Percentiles rank a stretch among this genome's conserved stretches.
Evolutionary conservation across 169 alveolate genomes (phyloP).

Genomic region (Perkinsus chesapeaki): DNA sequence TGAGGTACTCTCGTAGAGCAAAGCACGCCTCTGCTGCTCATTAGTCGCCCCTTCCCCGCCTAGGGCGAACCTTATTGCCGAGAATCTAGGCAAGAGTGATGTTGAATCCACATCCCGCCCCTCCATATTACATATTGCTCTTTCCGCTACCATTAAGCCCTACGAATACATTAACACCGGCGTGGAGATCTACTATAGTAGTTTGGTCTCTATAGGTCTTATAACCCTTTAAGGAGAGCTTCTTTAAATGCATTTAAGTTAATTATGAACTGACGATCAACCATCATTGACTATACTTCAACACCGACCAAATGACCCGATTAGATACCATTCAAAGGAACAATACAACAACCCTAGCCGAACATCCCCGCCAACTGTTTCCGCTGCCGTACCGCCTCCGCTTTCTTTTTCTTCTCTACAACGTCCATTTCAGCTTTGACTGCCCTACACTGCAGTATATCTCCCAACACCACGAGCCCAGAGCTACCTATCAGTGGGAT

Average conservation of each 20-base stretch:
- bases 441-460: not conserved
- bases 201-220: conserved; percentile 59
- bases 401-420: not conserved
- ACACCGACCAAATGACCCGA: not conserved
- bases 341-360: not conserved
- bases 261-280: not conserved
- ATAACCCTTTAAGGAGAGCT: conserved; percentile 54
- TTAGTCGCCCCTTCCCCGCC: not conserved
- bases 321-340: not conserved
- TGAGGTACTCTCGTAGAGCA: not conserved
- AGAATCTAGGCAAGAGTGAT: not conserved
- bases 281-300: not conserved
- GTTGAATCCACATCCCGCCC: not conserved
- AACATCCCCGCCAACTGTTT: not conserved
- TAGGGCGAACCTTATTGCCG: not conserved
- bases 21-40: not conserved
- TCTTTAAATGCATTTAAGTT: conserved; percentile 46
- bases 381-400: not conserved
- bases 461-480: not conserved
- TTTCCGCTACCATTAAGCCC: conserved; percentile 9
- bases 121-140: not conserved
- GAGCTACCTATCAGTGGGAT: not conserved
- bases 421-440: not conserved
- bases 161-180: conserved; percentile 50
- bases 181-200: conserved; percentile 37